A percentile compares a stretch with the other conserved stretches of the same genome.
These are phyloP conservation scores for Kluyveromyces siamensis DNA, from an alignment of 805 yeast species.

Conservation along the genomic window DNA sequence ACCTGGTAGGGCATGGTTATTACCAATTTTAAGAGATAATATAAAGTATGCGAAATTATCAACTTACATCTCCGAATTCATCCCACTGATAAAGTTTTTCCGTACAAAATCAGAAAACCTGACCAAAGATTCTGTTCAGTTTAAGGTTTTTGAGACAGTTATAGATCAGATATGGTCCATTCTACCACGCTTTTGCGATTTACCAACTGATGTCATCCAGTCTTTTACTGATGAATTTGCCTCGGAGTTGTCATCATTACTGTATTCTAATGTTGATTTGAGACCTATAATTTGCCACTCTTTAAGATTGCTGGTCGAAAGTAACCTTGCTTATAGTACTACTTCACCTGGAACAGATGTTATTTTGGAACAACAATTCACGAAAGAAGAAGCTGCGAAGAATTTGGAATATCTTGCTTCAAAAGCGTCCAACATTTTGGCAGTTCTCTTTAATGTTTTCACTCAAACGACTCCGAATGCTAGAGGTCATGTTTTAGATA, in stretches of 20 bases:
- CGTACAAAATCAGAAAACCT: constrained; percentile 36
- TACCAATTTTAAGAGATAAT: constrained; percentile 84
- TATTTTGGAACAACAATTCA: constrained; percentile 51
- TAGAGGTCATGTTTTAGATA: constrained; percentile 76
- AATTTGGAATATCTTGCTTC: constrained; percentile 56
- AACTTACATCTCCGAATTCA: constrained; percentile 51
- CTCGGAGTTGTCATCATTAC: constrained; percentile 55
- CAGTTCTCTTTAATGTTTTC: constrained; percentile 86
- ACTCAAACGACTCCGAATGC: constrained; percentile 81
- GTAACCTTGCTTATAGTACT: constrained; percentile 51
- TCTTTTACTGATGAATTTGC: constrained; percentile 75
- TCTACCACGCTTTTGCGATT: constrained; percentile 79
- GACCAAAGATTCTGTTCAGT: constrained; percentile 52
- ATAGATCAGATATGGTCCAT: constrained; percentile 89
- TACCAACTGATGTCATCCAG: constrained; percentile 62
- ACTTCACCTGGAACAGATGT: constrained; percentile 43
- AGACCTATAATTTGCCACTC: constrained; percentile 82
- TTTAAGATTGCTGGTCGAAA: constrained; percentile 66
- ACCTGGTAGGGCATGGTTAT: constrained; percentile 92
- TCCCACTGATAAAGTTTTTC: constrained; percentile 57
- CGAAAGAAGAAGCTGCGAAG: constrained; percentile 43
- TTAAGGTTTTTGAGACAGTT: constrained; percentile 74
- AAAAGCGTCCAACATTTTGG: constrained; percentile 65
- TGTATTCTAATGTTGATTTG: constrained; percentile 66
- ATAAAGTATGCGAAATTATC: constrained; percentile 61